Conservation (phyloP, 2,329 filamentous ascomycete genomes). For the Dactylellina leptospora region DNA sequence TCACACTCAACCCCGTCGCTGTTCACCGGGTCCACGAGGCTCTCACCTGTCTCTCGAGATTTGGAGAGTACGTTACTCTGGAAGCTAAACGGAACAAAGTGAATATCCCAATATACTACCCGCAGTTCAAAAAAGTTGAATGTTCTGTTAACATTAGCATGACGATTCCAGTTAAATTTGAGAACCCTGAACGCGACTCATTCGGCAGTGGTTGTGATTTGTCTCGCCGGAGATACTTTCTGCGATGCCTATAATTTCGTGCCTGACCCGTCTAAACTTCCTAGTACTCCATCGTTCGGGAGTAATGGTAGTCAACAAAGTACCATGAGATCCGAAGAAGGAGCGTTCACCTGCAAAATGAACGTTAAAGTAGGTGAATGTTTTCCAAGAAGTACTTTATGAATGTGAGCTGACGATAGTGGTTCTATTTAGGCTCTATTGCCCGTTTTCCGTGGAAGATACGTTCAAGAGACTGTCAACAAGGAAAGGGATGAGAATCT, state of each 20-base stretch:
- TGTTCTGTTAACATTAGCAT: background rate
- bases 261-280: conserved; percentile 28
- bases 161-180: conserved; percentile 24
- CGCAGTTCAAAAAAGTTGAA: background rate
- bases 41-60: conserved; percentile 65
- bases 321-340: conserved; percentile 23
- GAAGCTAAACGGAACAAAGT: conserved; percentile 65
- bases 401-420: background rate
- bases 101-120: background rate
- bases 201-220: conserved; percentile 40
- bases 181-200: conserved; percentile 44
- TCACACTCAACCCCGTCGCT: conserved; percentile 65
- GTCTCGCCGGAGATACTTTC: conserved; percentile 45
- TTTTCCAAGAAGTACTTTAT: background rate
- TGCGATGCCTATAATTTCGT: conserved; percentile 49
- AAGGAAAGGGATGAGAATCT: conserved; percentile 58
- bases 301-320: conserved; percentile 37
- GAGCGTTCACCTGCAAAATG: conserved; percentile 43
- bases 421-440: conserved; percentile 59
- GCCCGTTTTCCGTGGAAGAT: conserved; percentile 66
- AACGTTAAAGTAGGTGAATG: conserved; percentile 24
- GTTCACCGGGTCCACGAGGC: conserved; percentile 64
- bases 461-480: conserved; percentile 62
- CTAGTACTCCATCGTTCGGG: conserved; percentile 11
- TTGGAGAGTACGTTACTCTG: conserved; percentile 66